These are phyloP conservation scores for Vicia faba DNA, from an alignment of 306 rosid genomes.

Conservation along the genomic window DNA sequence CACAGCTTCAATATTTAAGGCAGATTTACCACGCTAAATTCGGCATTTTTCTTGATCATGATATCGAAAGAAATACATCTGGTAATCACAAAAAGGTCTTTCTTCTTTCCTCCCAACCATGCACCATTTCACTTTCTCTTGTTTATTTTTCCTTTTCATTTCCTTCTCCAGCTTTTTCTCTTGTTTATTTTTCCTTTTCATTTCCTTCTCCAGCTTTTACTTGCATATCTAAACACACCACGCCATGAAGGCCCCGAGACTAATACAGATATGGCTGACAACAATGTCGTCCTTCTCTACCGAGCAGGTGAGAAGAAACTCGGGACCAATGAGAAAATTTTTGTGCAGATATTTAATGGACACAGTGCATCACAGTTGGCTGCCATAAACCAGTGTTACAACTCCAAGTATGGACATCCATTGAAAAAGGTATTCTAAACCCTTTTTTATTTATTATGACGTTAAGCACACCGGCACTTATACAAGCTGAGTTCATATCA, in stretches of 20 bases:
- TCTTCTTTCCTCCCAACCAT: too few relatives aligned
- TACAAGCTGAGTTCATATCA: slow-evolving; percentile 35
- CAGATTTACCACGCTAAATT: slow-evolving; percentile 61
- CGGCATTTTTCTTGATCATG: slow-evolving; percentile 54
- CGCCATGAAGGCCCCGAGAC: slow-evolving; percentile 78
- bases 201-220: too few relatives aligned
- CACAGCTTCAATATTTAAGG: slow-evolving; percentile 72
- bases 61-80: slow-evolving; percentile 51
- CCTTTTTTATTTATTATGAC: too few relatives aligned
- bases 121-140: too few relatives aligned
- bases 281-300: slow-evolving; percentile 46
- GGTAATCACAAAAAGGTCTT: slow-evolving; percentile 71
- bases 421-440: slow-evolving; percentile 58
- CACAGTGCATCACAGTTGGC: slow-evolving; percentile 73
- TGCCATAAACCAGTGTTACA: slow-evolving; percentile 56
- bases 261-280: slow-evolving; percentile 46
- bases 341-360: slow-evolving; percentile 59
- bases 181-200: too few relatives aligned
- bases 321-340: slow-evolving; percentile 58
- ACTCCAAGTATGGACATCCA: slow-evolving; percentile 49
- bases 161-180: slow-evolving; percentile 35
- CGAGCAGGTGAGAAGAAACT: slow-evolving; percentile 59
- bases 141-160: slow-evolving; percentile 17
- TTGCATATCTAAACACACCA: slow-evolving; percentile 54
- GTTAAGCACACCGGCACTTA: too few relatives aligned